Evolutionary conservation across 1,139 yeast species (phyloP), one percentile per base, ranked within the genome.

Genomic region (Suhomyces bribrorum): DNA sequence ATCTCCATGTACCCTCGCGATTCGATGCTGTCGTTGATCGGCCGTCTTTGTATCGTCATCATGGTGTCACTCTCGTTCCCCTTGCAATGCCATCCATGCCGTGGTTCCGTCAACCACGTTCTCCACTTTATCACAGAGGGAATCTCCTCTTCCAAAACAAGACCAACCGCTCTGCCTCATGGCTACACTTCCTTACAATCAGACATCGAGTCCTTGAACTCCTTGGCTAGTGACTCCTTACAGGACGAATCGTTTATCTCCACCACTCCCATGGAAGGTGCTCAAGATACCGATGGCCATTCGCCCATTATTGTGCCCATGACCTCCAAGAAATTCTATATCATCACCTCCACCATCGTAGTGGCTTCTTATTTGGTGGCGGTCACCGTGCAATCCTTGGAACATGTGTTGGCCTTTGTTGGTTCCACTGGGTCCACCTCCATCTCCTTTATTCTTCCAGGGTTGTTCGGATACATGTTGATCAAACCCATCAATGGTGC

Each of bases 371-470:
- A 85, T 54, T 46, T 79, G 14, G 75, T 87, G n/a, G 96, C 97
- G 0, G 71, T 85, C 26, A 64, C 83, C 1, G 94, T 90, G 5
- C 72, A 76, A 1, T 87, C 96, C 0, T 74, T 90, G 49, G 97
- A 89, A 36, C 82, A 80, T 41, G 95, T 92, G 26, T 71, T 90
- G 45, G 95, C 96, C 5, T 81, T 90, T 62, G 97, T 90, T 5
- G 97, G 97, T 2, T 84, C 96, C 3, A 90, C 97, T 0, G 97
- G 97, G 0, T 87, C 96, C 2, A 89, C 97, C 0, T 83, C 96
- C 11, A 90, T 90, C 42, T 86, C 96, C 12, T 90, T 90, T 59
- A 89, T 90, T 37, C 73, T 90, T 40, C 97, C 97, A 0, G 97
- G 97, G 0, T 68, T 89, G 26, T 90, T 90, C 61, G 96, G 95